A percentile compares a stretch with the other conserved stretches of the same genome.
Evolutionary conservation across 352 stramenopile species (phyloP).

Genomic region (Nothophytophthora sp.): DNA sequence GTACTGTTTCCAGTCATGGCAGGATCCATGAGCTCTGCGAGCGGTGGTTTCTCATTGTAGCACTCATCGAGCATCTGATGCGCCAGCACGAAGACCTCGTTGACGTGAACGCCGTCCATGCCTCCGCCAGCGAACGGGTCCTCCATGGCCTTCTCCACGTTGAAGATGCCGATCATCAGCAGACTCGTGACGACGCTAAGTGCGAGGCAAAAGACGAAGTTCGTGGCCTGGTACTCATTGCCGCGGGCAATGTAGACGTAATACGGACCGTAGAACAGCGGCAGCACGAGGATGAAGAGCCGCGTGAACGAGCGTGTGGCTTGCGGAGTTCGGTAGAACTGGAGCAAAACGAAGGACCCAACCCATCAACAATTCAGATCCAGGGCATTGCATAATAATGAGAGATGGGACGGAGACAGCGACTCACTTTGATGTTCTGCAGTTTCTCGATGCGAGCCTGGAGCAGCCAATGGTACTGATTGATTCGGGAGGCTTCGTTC

Average conservation of each 20-base stretch:
- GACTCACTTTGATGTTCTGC: constrained; percentile 76
- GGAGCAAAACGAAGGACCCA: not conserved
- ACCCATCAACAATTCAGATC: no score
- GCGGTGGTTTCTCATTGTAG: constrained; percentile 25
- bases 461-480: constrained; percentile 89
- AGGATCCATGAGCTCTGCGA: not conserved
- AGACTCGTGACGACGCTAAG: constrained; percentile 81
- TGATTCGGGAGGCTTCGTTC: constrained; percentile 88
- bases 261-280: constrained; percentile 87
- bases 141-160: constrained; percentile 83
- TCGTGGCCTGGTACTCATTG: constrained; percentile 50
- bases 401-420: no score
- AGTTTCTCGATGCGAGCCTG: constrained; percentile 81
- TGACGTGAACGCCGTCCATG: constrained; percentile 66
- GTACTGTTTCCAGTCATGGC: no score
- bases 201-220: constrained; percentile 77
- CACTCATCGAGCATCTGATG: constrained; percentile 58
- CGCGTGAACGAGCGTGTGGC: constrained; percentile 84
- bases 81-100: constrained; percentile 55
- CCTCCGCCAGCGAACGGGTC: constrained; percentile 74
- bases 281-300: constrained; percentile 84
- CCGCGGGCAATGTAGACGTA: constrained; percentile 80
- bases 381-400: no score
- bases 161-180: constrained; percentile 89
- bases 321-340: constrained; percentile 87